Conservation (phyloP, 2,329 filamentous ascomycete species). For the Sporothrix humicola region DNA sequence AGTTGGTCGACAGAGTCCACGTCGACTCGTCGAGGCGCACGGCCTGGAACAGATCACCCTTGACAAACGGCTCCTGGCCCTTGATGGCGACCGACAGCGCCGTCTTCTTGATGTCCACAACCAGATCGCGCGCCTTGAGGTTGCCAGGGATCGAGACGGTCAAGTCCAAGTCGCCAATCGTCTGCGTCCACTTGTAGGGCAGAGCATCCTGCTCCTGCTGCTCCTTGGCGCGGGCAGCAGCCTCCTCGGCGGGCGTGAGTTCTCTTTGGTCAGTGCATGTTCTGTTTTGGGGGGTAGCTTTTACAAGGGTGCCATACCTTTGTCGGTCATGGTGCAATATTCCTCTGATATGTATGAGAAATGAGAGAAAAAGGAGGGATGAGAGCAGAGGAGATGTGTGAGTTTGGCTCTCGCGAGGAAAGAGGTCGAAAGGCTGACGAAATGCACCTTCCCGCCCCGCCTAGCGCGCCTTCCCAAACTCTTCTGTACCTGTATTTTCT, state of each 20-base stretch:
- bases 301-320: neutral
- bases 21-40: constrained; percentile 86
- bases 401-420: neutral
- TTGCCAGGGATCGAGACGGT: constrained; percentile 78
- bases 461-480: constrained; percentile 1
- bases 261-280: constrained; percentile 48
- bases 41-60: constrained; percentile 85
- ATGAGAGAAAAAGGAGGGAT: neutral
- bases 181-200: constrained; percentile 97
- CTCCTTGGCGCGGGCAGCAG: constrained; percentile 71
- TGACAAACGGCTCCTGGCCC: constrained; percentile 81
- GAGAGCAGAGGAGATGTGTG: neutral
- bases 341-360: neutral
- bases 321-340: constrained; percentile 27
- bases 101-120: constrained; percentile 80
- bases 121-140: constrained; percentile 81
- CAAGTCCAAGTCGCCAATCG: constrained; percentile 85
- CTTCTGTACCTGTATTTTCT: neutral
- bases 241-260: constrained; percentile 60
- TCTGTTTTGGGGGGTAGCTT: neutral
- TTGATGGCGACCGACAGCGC: constrained; percentile 82
- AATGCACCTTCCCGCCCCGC: constrained; percentile 23
- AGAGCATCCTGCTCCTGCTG: constrained; percentile 85
- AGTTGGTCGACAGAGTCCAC: constrained; percentile 73
- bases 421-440: constrained; percentile 33